phyloP scores from a whole-genome alignment of 495 filamentous ascomycete genomes.

The Terfezia boudieri region DNA sequence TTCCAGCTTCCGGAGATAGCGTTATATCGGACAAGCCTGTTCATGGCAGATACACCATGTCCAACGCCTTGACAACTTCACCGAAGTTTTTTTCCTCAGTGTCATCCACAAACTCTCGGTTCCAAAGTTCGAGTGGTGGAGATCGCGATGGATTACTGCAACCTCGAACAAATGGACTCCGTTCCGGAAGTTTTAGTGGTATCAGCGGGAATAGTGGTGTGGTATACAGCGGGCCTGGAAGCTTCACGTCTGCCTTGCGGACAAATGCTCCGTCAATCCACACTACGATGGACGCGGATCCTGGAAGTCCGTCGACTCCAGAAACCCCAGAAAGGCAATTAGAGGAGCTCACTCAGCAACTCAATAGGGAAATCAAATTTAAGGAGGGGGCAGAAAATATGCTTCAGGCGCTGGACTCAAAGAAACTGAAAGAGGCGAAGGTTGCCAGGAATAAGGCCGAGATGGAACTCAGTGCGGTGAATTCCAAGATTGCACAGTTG shows the following conservation, averaged over 20 bases:
- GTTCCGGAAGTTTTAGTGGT: constrained; percentile 10
- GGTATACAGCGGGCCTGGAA: constrained; percentile 43
- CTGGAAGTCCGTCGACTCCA: constrained; percentile 30
- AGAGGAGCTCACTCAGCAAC: constrained; percentile 56
- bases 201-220: constrained; percentile 1
- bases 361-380: constrained; percentile 90
- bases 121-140: constrained; percentile 14
- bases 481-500: constrained; percentile 65
- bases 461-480: constrained; percentile 76
- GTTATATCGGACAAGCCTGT: constrained; percentile 2
- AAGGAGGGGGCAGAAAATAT: constrained; percentile 94
- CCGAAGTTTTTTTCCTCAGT: constrained; percentile 10
- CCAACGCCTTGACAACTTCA: constrained; percentile 17
- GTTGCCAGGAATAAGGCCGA: constrained; percentile 76
- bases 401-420: constrained; percentile 78
- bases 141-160: constrained; percentile 12
- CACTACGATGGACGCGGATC: constrained; percentile 41
- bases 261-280: constrained; percentile 42
- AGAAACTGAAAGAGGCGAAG: constrained; percentile 86
- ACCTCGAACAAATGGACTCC: constrained; percentile 13
- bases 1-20: background rate
- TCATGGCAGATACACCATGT: constrained; percentile 17
- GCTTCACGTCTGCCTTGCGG: constrained; percentile 78
- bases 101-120: constrained; percentile 7
- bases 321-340: constrained; percentile 39